A percentile compares a stretch with the other conserved stretches of the same genome.
Conservation (phyloP, 768 basidiomycete species). For the Goffeauzyma gilvescens region DNA sequence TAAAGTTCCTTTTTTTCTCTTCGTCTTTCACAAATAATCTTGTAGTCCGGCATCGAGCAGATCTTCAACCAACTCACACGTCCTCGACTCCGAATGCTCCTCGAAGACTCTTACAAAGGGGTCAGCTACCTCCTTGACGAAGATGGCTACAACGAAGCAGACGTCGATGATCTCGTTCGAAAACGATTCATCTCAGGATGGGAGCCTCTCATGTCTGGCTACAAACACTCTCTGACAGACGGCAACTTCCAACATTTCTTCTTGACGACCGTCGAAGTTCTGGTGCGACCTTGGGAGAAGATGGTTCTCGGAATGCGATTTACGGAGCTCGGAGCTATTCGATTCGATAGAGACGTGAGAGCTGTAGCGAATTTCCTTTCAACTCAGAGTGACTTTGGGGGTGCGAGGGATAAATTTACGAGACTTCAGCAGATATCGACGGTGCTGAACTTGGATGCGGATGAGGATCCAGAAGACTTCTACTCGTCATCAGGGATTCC, state of each 20-base stretch:
- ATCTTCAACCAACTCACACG: conserved; percentile 86
- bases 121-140: conserved; percentile 77
- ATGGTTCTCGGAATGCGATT: conserved; percentile 59
- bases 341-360: conserved; percentile 81
- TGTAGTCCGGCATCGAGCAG: conserved; percentile 67
- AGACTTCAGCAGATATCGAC: conserved; percentile 85
- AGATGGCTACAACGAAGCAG: conserved; percentile 60
- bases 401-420: conserved; percentile 75
- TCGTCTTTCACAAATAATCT: neutral
- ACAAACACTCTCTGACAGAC: conserved; percentile 63
- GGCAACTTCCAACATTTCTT: conserved; percentile 73
- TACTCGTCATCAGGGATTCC: conserved; percentile 80
- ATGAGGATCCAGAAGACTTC: conserved; percentile 86
- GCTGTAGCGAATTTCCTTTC: conserved; percentile 65
- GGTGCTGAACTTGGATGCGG: conserved; percentile 65
- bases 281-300: conserved; percentile 94
- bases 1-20: no score
- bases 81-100: conserved; percentile 62
- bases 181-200: conserved; percentile 80
- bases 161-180: conserved; percentile 64
- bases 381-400: conserved; percentile 73
- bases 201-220: conserved; percentile 69
- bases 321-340: conserved; percentile 89
- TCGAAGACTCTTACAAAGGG: conserved; percentile 77
- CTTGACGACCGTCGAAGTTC: conserved; percentile 59